Percentiles rank a stretch among this genome's conserved stretches.
Conservation (phyloP, 495 filamentous ascomycete genomes). For the Wilcoxina mikolae region DNA sequence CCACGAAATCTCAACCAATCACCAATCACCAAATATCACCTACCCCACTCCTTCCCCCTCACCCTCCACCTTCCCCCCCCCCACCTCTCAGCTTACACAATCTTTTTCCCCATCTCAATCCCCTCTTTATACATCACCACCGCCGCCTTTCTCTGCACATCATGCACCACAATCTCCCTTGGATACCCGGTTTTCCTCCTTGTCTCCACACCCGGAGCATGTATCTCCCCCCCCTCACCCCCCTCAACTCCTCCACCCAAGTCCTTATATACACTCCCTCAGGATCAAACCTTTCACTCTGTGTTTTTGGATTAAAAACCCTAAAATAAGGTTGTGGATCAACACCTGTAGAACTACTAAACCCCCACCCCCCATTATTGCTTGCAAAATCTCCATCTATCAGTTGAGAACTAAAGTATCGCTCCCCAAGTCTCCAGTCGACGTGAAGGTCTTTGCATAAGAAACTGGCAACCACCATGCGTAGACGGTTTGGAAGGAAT, state of each 20-base stretch:
- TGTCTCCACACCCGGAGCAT: constrained; percentile 52
- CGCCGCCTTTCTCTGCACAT: constrained; percentile 46
- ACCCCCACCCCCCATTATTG: constrained; percentile 91
- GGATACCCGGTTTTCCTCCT: constrained; percentile 62
- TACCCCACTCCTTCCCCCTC: neutral
- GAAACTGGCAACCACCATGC: constrained; percentile 82
- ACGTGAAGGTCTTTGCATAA: constrained; percentile 72
- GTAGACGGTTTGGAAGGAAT: constrained; percentile 82
- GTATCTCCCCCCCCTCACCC: constrained; percentile 45
- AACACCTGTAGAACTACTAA: constrained; percentile 61
- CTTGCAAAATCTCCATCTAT: constrained; percentile 87
- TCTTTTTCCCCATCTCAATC: constrained; percentile 39
- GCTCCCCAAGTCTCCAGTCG: constrained; percentile 84
- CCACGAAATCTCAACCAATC: too few species aligned
- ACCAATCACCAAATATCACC: neutral
- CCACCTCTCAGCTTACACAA: too few species aligned
- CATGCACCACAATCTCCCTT: constrained; percentile 58
- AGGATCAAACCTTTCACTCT: constrained; percentile 71
- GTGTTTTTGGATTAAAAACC: constrained; percentile 75
- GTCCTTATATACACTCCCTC: constrained; percentile 53
- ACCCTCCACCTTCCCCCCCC: neutral
- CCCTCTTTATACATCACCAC: constrained; percentile 61
- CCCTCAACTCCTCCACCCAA: constrained; percentile 56
- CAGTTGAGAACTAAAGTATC: constrained; percentile 74
- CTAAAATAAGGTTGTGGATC: constrained; percentile 88